phyloP scores from a whole-genome alignment of 2,329 filamentous ascomycete genomes.

The Venturia carpophila region DNA sequence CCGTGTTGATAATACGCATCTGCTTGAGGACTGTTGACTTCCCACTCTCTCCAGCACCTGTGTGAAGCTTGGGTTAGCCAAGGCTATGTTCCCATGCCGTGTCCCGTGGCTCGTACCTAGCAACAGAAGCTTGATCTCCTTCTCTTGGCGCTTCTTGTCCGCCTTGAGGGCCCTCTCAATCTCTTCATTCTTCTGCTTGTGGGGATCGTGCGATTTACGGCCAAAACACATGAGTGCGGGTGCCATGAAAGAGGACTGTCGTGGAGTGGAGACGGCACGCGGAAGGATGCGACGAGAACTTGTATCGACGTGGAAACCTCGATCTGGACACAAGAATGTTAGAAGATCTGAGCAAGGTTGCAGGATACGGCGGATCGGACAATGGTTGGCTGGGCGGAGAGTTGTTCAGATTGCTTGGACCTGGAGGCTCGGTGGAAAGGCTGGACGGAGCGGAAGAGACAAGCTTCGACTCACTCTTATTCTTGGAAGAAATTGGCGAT shows the following conservation, averaged over 20 bases:
- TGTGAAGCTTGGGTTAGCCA: constrained; percentile 8
- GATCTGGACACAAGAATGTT: neutral
- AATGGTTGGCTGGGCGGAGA: neutral
- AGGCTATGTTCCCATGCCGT: constrained; percentile 8
- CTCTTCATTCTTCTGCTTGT: constrained; percentile 49
- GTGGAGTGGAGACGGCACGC: neutral
- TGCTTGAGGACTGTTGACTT: constrained; percentile 98
- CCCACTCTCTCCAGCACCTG: constrained; percentile 88
- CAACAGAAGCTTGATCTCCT: constrained; percentile 88
- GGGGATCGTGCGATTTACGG: constrained; percentile 41
- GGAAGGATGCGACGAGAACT: neutral
- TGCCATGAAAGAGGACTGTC: constrained; percentile 19
- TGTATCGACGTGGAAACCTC: neutral
- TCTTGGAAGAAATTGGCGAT: neutral
- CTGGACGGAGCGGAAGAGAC: neutral
- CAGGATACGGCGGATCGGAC: neutral
- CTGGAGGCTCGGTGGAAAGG: neutral
- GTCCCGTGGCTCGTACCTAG: constrained; percentile 56
- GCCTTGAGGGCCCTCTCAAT: constrained; percentile 79
- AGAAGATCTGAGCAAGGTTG: constrained; percentile 7
- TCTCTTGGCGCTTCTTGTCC: constrained; percentile 79
- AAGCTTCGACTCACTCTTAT: neutral
- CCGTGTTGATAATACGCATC: constrained; percentile 95
- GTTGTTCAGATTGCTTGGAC: neutral
- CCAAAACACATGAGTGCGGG: constrained; percentile 45